phyloP scores from a whole-genome alignment of 148 eudicot species.

The Rhododendron simsii region DNA sequence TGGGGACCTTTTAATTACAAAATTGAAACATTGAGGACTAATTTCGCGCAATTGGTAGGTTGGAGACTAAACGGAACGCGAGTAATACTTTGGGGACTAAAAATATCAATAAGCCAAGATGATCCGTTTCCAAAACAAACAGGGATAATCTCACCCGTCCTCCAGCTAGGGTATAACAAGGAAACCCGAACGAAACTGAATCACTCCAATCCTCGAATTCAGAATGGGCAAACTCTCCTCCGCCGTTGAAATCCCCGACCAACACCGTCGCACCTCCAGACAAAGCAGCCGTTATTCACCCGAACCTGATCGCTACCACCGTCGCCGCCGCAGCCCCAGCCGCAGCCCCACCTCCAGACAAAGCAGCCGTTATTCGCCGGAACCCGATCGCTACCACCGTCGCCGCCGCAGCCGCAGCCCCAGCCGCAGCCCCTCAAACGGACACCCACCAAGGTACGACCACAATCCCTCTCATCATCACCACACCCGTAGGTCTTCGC shows the following conservation, averaged over 20 bases:
- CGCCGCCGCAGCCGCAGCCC: conserved; percentile 23
- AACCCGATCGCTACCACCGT: conserved; percentile 16
- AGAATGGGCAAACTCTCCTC: conserved; percentile 56
- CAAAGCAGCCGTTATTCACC: conserved; percentile 33
- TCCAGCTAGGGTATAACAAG: background rate
- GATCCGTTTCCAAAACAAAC: too few species aligned
- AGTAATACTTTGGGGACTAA: too few species aligned
- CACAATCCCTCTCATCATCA: conserved; percentile 24
- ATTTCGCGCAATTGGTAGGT: too few species aligned
- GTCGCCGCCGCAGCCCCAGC: conserved; percentile 15
- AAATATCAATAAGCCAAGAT: too few species aligned
- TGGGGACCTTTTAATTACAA: too few species aligned
- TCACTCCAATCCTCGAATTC: too few species aligned
- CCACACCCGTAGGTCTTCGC: conserved; percentile 26
- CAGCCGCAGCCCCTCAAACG: conserved; percentile 37
- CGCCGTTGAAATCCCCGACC: conserved; percentile 38
- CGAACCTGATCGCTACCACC: conserved; percentile 19
- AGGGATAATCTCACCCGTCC: background rate
- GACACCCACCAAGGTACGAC: conserved; percentile 32
- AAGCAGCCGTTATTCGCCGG: conserved; percentile 35
- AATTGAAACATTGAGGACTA: too few species aligned
- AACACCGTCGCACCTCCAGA: conserved; percentile 22
- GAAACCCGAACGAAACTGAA: background rate
- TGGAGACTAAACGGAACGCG: too few species aligned
- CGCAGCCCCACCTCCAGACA: conserved; percentile 29